Percentiles rank a stretch among this genome's conserved stretches.
These are phyloP conservation scores for Lepiota venenata DNA, from an alignment of 768 basidiomycete species.

Conservation along the genomic window DNA sequence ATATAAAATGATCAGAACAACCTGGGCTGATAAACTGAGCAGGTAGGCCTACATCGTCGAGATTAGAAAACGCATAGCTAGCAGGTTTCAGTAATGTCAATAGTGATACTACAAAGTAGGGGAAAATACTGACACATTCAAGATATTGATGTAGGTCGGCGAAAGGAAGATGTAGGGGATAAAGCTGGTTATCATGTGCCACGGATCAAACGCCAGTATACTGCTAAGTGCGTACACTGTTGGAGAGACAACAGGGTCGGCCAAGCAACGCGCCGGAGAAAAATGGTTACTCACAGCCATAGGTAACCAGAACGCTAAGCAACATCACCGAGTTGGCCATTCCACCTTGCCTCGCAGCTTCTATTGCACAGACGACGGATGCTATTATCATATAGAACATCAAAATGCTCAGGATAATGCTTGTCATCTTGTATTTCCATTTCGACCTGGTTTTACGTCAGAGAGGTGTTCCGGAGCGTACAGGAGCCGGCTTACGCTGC, in stretches of 20 bases:
- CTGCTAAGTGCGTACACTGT: conserved; percentile 76
- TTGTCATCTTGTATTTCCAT: conserved; percentile 83
- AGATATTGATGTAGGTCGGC: conserved; percentile 74
- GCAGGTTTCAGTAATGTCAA: neutral
- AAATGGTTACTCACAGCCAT: conserved; percentile 54
- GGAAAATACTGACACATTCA: conserved; percentile 59
- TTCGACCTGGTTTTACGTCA: conserved; percentile 44
- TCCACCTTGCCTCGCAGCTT: conserved; percentile 66
- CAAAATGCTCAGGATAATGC: conserved; percentile 68
- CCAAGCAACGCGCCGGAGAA: neutral
- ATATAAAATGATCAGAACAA: conserved; percentile 6
- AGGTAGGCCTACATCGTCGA: conserved; percentile 65
- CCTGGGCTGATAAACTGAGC: conserved; percentile 11
- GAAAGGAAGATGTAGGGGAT: conserved; percentile 84
- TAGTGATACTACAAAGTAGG: neutral
- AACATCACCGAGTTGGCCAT: conserved; percentile 72
- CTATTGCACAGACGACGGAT: conserved; percentile 76
- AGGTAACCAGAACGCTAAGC: conserved; percentile 83
- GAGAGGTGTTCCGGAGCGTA: neutral
- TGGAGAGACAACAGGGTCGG: neutral
- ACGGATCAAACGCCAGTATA: conserved; percentile 87
- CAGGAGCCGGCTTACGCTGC: conserved; percentile 50
- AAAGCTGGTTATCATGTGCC: conserved; percentile 94
- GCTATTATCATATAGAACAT: conserved; percentile 85
- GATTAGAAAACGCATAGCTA: conserved; percentile 83